These are phyloP conservation scores for Sphenostylis stenocarpa DNA, from an alignment of 306 rosid genomes.

Conservation along the genomic window DNA sequence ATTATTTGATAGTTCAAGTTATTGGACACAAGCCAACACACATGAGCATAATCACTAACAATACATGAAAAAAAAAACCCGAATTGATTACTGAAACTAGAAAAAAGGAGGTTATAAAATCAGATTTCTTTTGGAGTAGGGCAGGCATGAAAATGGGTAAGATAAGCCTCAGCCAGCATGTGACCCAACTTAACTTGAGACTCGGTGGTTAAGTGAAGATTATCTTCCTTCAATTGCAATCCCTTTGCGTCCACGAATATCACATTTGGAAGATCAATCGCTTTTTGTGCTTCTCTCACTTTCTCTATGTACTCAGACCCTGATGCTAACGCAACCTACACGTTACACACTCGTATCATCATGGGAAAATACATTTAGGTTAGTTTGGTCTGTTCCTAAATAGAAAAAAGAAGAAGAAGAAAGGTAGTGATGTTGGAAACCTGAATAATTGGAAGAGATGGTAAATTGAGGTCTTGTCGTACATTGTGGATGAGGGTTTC, in stretches of 20 bases:
- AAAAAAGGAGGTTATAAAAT: not conserved
- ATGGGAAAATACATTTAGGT: not conserved
- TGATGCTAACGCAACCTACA: slow-evolving; percentile 67
- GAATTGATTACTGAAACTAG: not conserved
- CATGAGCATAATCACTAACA: not conserved
- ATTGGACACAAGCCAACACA: not conserved
- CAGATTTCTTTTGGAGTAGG: not conserved
- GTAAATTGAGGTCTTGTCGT: slow-evolving; percentile 58
- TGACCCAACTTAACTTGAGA: slow-evolving; percentile 72
- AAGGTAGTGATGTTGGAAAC: slow-evolving; percentile 25
- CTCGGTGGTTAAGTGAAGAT: slow-evolving; percentile 66
- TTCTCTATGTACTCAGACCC: slow-evolving; percentile 51
- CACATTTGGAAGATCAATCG: slow-evolving; percentile 51
- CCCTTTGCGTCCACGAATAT: slow-evolving; percentile 80
- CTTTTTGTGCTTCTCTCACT: slow-evolving; percentile 73
- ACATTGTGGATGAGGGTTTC: slow-evolving; percentile 61
- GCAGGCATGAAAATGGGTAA: slow-evolving; percentile 46
- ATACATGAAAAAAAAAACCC: not conserved
- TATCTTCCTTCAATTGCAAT: slow-evolving; percentile 57
- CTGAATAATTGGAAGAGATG: slow-evolving; percentile 81
- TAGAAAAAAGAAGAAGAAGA: no score
- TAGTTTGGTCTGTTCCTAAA: no score
- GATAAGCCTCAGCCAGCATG: slow-evolving; percentile 64
- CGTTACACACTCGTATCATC: not conserved
- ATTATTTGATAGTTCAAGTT: not conserved